Evolutionary conservation across 2,329 filamentous ascomycete genomes (phyloP).

Genomic region (Arthrinium phaeospermum): DNA sequence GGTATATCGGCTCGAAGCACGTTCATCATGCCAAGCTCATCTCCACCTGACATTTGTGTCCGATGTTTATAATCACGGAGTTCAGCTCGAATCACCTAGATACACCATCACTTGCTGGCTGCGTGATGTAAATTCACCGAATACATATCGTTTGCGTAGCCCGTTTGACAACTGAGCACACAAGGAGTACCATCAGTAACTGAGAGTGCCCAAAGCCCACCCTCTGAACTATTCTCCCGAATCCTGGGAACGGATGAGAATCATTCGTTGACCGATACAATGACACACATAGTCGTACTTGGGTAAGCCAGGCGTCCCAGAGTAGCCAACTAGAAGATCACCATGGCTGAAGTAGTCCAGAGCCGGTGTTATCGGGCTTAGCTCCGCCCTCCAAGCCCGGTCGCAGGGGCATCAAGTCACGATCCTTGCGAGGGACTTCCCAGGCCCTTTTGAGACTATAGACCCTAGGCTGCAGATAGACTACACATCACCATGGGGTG

Average conservation of each 20-base stretch:
- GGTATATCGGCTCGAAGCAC: neutral
- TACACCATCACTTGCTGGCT: neutral
- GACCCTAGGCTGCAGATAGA: constrained; percentile 49
- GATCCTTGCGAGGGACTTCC: constrained; percentile 54
- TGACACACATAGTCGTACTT: constrained; percentile 8
- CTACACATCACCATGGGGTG: constrained; percentile 64
- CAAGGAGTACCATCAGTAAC: neutral
- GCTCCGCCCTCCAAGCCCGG: constrained; percentile 53
- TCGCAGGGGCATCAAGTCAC: constrained; percentile 46
- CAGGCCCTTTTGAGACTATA: constrained; percentile 51
- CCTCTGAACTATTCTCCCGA: neutral
- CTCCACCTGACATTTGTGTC: neutral
- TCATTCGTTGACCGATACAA: neutral
- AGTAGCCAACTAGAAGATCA: neutral
- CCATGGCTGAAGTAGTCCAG: constrained; percentile 37
- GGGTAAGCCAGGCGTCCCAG: constrained; percentile 8
- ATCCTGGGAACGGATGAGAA: neutral
- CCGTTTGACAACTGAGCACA: neutral
- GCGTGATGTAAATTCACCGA: neutral
- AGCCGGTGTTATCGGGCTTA: constrained; percentile 60
- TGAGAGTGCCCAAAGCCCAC: neutral
- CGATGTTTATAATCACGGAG: neutral
- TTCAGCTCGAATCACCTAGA: neutral
- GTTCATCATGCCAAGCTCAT: neutral
- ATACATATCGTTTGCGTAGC: neutral